These are phyloP conservation scores for Cystobasidium tubakii DNA, from an alignment of 768 basidiomycete genomes.

Conservation along the genomic window DNA sequence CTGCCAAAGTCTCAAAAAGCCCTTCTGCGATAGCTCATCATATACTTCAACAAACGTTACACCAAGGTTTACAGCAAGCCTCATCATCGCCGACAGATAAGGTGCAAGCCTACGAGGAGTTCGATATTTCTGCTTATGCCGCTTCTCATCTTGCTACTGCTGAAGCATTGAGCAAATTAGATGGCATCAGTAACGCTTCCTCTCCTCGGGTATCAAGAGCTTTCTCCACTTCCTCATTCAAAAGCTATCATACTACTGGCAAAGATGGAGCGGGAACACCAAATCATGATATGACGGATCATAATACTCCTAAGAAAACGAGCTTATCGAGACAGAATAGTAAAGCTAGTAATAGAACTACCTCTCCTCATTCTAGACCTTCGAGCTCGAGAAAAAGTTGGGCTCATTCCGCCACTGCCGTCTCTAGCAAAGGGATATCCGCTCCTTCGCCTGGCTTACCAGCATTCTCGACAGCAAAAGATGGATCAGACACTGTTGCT, in stretches of 20 bases:
- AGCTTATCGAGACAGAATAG: conserved; percentile 8
- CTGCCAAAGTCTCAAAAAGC: conserved; percentile 8
- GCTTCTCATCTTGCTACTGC: conserved; percentile 55
- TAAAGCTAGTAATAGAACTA: conserved; percentile 16
- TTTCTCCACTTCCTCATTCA: conserved; percentile 4
- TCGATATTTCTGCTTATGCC: conserved; percentile 30
- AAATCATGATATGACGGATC: background rate
- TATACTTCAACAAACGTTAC: conserved; percentile 19
- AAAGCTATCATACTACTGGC: background rate
- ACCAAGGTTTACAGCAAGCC: background rate
- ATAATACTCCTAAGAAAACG: background rate
- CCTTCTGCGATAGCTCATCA: conserved; percentile 36
- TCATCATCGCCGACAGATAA: background rate
- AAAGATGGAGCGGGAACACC: background rate
- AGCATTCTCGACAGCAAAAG: background rate
- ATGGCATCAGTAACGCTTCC: conserved; percentile 57
- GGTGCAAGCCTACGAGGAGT: background rate
- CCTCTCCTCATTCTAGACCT: conserved; percentile 17
- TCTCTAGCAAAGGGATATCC: background rate
- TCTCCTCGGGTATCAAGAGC: conserved; percentile 41
- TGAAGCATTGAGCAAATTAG: conserved; percentile 84
- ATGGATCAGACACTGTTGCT: background rate
- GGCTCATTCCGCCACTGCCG: background rate
- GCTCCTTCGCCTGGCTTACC: background rate
- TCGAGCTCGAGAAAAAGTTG: conserved; percentile 18